Conservation (phyloP, 1,139 yeast species). For the Lodderomyces elongisporus region DNA sequence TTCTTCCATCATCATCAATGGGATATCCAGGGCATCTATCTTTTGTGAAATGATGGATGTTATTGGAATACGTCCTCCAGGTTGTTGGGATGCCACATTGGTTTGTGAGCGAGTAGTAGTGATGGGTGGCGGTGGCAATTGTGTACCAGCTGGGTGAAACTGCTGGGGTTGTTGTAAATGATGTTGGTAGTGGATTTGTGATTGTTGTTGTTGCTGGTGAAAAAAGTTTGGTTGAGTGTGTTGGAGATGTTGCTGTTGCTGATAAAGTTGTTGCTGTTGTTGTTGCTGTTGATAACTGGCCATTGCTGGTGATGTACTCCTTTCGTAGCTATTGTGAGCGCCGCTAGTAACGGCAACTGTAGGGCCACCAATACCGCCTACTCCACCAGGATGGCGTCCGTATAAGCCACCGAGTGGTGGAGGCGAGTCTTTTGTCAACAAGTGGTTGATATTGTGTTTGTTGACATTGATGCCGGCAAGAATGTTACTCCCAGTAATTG, state of each 20-base stretch:
- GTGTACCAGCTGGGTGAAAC: not conserved
- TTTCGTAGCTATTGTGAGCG: slow-evolving; percentile 1
- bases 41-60: slow-evolving; percentile 17
- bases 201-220: slow-evolving; percentile 3
- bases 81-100: not conserved
- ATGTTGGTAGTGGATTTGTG: not conserved
- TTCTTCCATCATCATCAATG: slow-evolving; percentile 6
- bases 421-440: slow-evolving; percentile 11
- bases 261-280: slow-evolving; percentile 3
- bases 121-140: not conserved
- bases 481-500: too few relatives aligned
- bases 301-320: slow-evolving; percentile 3
- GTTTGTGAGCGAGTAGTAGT: not conserved
- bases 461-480: slow-evolving; percentile 1
- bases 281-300: slow-evolving; percentile 2
- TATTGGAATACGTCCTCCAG: slow-evolving; percentile 12
- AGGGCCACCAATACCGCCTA: too few relatives aligned
- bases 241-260: slow-evolving; percentile 3
- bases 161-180: slow-evolving; percentile 1
- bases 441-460: slow-evolving; percentile 13
- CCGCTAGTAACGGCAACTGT: too few relatives aligned
- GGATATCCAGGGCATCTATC: slow-evolving; percentile 13
- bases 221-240: not conserved
- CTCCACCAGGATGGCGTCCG: not conserved
- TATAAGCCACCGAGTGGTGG: slow-evolving; percentile 5